These are phyloP conservation scores for Guillardia theta DNA, from an alignment of 78 protist species.

Conservation along the genomic window DNA sequence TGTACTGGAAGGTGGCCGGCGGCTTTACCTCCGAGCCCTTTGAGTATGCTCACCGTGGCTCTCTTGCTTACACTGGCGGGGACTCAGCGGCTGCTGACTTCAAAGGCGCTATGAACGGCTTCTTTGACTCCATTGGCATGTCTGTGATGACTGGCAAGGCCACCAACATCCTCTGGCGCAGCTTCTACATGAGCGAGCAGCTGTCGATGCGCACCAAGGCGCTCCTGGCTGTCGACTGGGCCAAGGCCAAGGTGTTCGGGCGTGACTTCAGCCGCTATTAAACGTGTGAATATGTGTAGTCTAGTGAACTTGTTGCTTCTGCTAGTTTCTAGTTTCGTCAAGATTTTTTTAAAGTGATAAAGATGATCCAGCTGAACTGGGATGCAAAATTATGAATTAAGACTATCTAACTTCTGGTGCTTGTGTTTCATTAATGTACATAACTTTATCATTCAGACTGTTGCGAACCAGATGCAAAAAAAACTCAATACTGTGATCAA, in stretches of 20 bases:
- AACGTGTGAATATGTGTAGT: too few species aligned
- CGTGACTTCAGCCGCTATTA: slow-evolving; percentile 32
- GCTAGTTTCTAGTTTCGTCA: too few species aligned
- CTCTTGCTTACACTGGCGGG: slow-evolving; percentile 26
- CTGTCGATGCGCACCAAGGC: neutral
- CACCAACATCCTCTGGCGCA: neutral
- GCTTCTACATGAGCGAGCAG: slow-evolving; percentile 38
- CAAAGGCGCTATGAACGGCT: neutral
- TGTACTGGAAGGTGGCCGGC: neutral
- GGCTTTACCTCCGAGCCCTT: neutral
- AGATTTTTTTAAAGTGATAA: too few species aligned
- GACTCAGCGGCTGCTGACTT: slow-evolving; percentile 10
- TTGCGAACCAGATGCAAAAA: too few species aligned
- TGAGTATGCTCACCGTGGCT: neutral
- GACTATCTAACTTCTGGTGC: too few species aligned
- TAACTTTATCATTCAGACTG: too few species aligned
- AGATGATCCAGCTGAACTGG: too few species aligned
- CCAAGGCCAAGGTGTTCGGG: neutral
- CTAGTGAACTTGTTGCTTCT: too few species aligned
- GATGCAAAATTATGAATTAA: too few species aligned
- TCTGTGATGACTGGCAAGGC: neutral
- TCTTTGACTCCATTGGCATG: neutral
- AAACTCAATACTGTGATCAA: too few species aligned
- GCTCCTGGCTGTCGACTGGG: slow-evolving; percentile 1
- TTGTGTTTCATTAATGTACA: too few species aligned